These are phyloP conservation scores for Solanum rostratum DNA, from an alignment of 257 asterid species.

Conservation along the genomic window DNA sequence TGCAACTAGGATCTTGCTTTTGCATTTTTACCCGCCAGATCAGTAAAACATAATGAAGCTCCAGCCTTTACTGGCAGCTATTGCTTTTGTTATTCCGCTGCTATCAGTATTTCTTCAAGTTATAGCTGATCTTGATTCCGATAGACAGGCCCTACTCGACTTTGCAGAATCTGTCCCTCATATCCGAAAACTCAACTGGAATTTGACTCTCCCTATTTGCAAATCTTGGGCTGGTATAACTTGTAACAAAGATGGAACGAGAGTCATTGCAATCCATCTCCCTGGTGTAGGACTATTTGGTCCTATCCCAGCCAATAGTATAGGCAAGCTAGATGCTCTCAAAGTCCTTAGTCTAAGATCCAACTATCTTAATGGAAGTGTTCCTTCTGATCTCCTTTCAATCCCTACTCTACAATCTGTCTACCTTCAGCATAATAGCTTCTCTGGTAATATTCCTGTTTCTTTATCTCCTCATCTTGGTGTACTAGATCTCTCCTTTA, in stretches of 20 bases:
- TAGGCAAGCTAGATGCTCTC: conserved; percentile 60
- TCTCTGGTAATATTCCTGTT: conserved; percentile 55
- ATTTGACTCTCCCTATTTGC: conserved; percentile 31
- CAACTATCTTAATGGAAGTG: conserved; percentile 47
- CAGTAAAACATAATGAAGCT: conserved; percentile 30
- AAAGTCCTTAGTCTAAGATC: conserved; percentile 61
- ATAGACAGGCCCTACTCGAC: conserved; percentile 50
- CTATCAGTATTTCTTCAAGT: conserved; percentile 11
- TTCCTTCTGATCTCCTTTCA: conserved; percentile 61
- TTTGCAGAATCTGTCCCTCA: conserved; percentile 62
- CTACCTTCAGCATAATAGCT: conserved; percentile 64
- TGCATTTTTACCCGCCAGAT: not conserved
- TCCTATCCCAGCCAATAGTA: conserved; percentile 41
- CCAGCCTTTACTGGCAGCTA: conserved; percentile 11
- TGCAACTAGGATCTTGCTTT: not conserved
- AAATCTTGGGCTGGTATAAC: conserved; percentile 66
- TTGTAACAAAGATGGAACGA: conserved; percentile 40
- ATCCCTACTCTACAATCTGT: conserved; percentile 54
- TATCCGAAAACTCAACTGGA: conserved; percentile 65
- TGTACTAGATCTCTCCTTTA: conserved; percentile 60
- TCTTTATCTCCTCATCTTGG: conserved; percentile 37
- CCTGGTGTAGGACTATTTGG: conserved; percentile 83
- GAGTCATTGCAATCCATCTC: conserved; percentile 60
- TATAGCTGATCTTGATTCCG: conserved; percentile 47
- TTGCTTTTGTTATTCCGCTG: conserved; percentile 16